Conservation (phyloP, 768 basidiomycete species). For the Boletellus ananiceps region DNA sequence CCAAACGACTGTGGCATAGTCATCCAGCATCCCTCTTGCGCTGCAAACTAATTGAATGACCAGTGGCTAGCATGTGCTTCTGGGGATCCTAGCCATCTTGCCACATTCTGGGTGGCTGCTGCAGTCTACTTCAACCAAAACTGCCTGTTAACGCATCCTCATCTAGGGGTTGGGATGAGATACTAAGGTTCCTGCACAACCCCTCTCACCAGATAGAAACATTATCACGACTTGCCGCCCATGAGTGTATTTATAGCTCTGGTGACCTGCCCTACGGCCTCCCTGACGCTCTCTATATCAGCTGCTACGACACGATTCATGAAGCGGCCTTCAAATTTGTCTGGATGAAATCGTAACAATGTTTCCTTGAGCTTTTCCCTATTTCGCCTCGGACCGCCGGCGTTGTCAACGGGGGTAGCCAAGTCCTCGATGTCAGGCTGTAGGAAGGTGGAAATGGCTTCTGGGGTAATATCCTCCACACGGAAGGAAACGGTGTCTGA, state of each 20-base stretch:
- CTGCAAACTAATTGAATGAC: neutral
- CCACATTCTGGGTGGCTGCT: too few species aligned
- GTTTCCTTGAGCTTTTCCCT: constrained; percentile 66
- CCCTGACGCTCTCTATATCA: constrained; percentile 49
- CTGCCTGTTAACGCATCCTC: too few species aligned
- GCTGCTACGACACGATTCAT: constrained; percentile 45
- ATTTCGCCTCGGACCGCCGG: constrained; percentile 38
- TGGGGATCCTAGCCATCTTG: too few species aligned
- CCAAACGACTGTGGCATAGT: too few species aligned
- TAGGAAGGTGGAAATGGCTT: constrained; percentile 56
- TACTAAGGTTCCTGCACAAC: neutral
- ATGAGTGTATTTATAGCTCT: constrained; percentile 57
- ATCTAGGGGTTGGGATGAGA: neutral
- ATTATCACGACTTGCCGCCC: constrained; percentile 24
- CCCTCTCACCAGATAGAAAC: neutral
- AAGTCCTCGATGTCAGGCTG: constrained; percentile 28
- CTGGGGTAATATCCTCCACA: constrained; percentile 50
- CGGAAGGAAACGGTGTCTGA: constrained; percentile 15
- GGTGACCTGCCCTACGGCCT: constrained; percentile 61
- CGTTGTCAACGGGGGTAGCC: constrained; percentile 6
- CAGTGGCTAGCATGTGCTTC: neutral
- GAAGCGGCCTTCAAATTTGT: constrained; percentile 76
- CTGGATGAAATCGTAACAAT: constrained; percentile 72
- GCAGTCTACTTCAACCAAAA: too few species aligned
- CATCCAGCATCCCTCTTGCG: too few species aligned